Conservation (phyloP, 1,284 basidiomycete species). For the Rhodotorula sp. region DNA sequence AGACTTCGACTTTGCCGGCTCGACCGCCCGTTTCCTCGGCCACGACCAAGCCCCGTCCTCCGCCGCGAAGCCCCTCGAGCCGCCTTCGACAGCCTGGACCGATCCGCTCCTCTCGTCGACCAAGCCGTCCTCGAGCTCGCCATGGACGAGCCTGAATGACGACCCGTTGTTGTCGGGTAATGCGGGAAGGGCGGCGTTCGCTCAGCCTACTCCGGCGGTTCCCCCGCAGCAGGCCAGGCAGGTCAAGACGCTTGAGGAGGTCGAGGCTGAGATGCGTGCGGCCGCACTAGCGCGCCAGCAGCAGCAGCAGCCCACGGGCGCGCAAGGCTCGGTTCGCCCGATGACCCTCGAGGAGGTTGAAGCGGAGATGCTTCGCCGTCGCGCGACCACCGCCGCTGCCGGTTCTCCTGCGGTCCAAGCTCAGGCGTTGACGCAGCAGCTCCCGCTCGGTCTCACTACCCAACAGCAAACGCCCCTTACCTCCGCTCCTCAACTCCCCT, state of each 20-base stretch:
- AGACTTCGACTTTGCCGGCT: constrained; percentile 81
- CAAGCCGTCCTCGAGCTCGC: constrained; percentile 16
- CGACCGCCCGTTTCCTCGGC: constrained; percentile 47
- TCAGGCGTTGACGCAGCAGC: constrained; percentile 2
- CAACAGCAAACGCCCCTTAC: background rate
- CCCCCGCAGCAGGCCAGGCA: constrained; percentile 31
- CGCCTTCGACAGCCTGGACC: background rate
- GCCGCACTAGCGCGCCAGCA: constrained; percentile 48
- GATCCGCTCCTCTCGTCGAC: constrained; percentile 11
- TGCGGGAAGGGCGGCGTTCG: constrained; percentile 8
- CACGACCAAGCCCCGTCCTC: constrained; percentile 23
- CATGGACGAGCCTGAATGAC: constrained; percentile 42
- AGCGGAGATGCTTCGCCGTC: constrained; percentile 67
- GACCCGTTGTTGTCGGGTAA: constrained; percentile 39
- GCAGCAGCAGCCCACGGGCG: background rate
- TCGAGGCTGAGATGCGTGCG: constrained; percentile 49
- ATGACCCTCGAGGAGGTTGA: constrained; percentile 91
- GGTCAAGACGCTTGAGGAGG: constrained; percentile 49
- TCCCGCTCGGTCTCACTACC: constrained; percentile 16
- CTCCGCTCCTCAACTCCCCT: background rate
- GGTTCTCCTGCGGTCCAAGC: background rate
- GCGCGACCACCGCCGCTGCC: constrained; percentile 16
- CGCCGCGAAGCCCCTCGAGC: constrained; percentile 26
- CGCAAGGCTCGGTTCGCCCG: constrained; percentile 38
- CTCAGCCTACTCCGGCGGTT: background rate